Evolutionary conservation across 306 rosid genomes (phyloP).

Genomic region (Lupinus albus): DNA sequence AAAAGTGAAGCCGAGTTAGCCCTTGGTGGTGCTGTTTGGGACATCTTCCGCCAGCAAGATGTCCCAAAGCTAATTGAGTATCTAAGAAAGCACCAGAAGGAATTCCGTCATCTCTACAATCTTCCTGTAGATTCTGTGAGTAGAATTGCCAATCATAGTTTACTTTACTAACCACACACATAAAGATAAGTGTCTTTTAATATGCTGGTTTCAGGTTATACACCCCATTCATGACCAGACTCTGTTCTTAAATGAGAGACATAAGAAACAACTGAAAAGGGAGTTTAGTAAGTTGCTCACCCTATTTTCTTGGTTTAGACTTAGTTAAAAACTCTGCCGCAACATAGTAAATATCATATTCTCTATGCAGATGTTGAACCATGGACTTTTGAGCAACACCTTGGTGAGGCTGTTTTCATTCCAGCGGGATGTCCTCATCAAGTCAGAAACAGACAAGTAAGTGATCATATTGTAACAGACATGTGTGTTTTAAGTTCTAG

Average conservation of each 20-base stretch:
- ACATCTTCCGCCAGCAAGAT: conserved; percentile 73
- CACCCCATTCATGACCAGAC: conserved; percentile 83
- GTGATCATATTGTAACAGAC: conserved; percentile 30
- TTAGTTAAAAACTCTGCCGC: conserved; percentile 6
- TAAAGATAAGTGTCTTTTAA: conserved; percentile 29
- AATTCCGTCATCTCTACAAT: conserved; percentile 59
- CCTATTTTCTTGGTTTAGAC: conserved; percentile 18
- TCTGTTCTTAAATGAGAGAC: conserved; percentile 58
- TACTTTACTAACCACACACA: conserved; percentile 2
- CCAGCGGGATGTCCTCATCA: conserved; percentile 87
- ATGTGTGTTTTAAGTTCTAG: conserved; percentile 16
- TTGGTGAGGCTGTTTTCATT: conserved; percentile 80
- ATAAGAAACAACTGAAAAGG: conserved; percentile 62
- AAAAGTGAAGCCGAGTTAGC: conserved; percentile 36
- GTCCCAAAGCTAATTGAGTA: conserved; percentile 63
- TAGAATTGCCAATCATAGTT: conserved; percentile 35
- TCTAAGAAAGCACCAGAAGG: conserved; percentile 61
- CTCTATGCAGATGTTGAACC: conserved; percentile 64
- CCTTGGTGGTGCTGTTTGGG: conserved; percentile 76
- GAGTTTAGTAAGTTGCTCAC: conserved; percentile 59
- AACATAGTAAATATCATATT: neutral
- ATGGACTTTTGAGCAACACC: conserved; percentile 78
- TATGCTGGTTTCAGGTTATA: conserved; percentile 56
- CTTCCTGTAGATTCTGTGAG: conserved; percentile 62
- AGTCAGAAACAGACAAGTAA: conserved; percentile 77